phyloP scores from a whole-genome alignment of 2,329 filamentous ascomycete species.

The Fusarium chuoi region DNA sequence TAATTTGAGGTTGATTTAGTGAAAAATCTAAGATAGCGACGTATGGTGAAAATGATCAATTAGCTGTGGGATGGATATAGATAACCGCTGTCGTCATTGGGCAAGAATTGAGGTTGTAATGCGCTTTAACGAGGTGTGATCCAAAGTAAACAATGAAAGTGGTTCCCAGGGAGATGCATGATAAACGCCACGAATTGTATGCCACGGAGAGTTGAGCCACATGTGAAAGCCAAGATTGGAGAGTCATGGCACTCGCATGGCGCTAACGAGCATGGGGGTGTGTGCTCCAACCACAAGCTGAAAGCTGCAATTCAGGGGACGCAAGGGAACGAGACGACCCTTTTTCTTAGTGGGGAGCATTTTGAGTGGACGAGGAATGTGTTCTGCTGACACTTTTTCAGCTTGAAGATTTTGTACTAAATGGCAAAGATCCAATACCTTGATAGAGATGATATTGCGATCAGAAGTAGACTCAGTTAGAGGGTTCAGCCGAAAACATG shows the following conservation, averaged over 20 bases:
- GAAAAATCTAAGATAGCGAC: neutral
- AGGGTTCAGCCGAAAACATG: neutral
- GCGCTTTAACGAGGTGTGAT: slow-evolving; percentile 14
- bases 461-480: neutral
- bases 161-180: slow-evolving; percentile 42
- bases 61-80: slow-evolving; percentile 15
- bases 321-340: slow-evolving; percentile 17
- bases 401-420: slow-evolving; percentile 1
- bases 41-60: slow-evolving; percentile 5
- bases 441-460: neutral
- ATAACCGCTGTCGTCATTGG: slow-evolving; percentile 30
- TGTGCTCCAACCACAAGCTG: slow-evolving; percentile 27
- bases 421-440: slow-evolving; percentile 10
- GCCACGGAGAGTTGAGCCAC: slow-evolving; percentile 20
- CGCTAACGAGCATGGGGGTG: slow-evolving; percentile 32
- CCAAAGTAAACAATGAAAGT: slow-evolving; percentile 42
- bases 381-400: slow-evolving; percentile 6
- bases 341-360: slow-evolving; percentile 23
- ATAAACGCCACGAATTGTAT: slow-evolving; percentile 13
- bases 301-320: slow-evolving; percentile 29
- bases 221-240: slow-evolving; percentile 20
- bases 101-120: slow-evolving; percentile 31
- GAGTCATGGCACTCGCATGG: slow-evolving; percentile 38
- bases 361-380: slow-evolving; percentile 19
- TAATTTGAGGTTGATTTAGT: slow-evolving; percentile 10